Evolutionary conservation across 352 stramenopile genomes (phyloP).

Genomic region (Phytophthora syringae): DNA sequence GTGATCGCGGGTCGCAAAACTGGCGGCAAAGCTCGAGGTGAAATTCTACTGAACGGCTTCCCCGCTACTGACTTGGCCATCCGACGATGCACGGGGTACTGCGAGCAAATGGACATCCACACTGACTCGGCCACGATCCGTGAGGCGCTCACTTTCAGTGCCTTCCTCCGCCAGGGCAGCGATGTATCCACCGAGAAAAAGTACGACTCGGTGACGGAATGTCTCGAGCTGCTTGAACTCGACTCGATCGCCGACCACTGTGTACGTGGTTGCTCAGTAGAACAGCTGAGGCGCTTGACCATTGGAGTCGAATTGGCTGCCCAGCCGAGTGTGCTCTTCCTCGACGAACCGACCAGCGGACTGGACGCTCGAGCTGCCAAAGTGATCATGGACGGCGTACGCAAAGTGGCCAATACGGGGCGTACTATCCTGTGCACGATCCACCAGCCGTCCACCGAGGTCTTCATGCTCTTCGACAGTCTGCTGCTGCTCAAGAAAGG

Average conservation of each 20-base stretch:
- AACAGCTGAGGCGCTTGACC: constrained; percentile 57
- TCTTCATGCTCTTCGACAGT: constrained; percentile 88
- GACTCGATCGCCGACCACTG: constrained; percentile 44
- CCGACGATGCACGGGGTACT: constrained; percentile 47
- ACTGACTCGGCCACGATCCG: constrained; percentile 82
- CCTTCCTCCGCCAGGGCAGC: constrained; percentile 66
- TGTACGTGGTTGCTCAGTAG: constrained; percentile 44
- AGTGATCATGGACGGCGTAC: constrained; percentile 83
- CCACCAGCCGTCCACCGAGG: constrained; percentile 87
- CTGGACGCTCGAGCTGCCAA: constrained; percentile 86
- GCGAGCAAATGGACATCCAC: constrained; percentile 87
- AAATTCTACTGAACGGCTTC: constrained; percentile 59
- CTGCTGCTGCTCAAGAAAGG: constrained; percentile 75
- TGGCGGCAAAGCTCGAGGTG: constrained; percentile 60
- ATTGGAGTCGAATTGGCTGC: constrained; percentile 92
- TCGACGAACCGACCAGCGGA: constrained; percentile 87
- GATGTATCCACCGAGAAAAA: constrained; percentile 42
- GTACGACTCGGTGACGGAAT: constrained; percentile 46
- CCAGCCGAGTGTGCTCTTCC: constrained; percentile 81
- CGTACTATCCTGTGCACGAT: constrained; percentile 90
- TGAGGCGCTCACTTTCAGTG: constrained; percentile 90
- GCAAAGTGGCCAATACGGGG: constrained; percentile 76
- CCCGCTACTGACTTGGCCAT: constrained; percentile 42
- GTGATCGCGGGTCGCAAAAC: constrained; percentile 92
- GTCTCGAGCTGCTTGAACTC: constrained; percentile 50